phyloP scores from a whole-genome alignment of 1,284 basidiomycete genomes.

The Megacollybia platyphylla region DNA sequence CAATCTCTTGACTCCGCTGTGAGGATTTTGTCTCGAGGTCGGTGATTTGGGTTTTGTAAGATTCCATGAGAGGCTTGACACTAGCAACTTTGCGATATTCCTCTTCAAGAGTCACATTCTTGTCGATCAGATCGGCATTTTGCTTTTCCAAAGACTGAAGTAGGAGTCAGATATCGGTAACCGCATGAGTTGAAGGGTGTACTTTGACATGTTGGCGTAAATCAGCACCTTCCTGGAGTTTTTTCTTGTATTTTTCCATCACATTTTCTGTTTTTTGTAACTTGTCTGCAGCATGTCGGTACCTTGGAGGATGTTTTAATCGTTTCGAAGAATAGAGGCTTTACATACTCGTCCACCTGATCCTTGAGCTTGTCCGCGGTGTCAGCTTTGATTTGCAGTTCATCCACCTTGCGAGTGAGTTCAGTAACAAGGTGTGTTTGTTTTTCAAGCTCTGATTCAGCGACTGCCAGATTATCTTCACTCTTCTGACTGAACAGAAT shows the following conservation, averaged over 20 bases:
- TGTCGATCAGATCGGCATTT: constrained; percentile 85
- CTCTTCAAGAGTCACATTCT: constrained; percentile 82
- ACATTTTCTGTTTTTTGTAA: constrained; percentile 92
- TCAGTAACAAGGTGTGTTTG: constrained; percentile 58
- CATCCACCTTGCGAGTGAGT: constrained; percentile 68
- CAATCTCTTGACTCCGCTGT: constrained; percentile 55
- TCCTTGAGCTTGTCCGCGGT: constrained; percentile 78
- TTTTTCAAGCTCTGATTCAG: constrained; percentile 73
- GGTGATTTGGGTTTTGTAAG: constrained; percentile 81
- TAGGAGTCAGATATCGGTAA: constrained; percentile 3
- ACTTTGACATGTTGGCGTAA: constrained; percentile 81
- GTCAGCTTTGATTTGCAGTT: constrained; percentile 70
- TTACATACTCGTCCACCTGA: constrained; percentile 81
- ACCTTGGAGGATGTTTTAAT: constrained; percentile 28
- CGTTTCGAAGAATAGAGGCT: background rate
- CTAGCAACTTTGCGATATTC: constrained; percentile 80
- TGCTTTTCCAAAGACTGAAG: constrained; percentile 78
- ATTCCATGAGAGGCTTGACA: constrained; percentile 86
- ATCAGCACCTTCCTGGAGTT: constrained; percentile 88
- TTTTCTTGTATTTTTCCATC: constrained; percentile 98
- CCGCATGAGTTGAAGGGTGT: constrained; percentile 1
- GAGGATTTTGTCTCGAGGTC: constrained; percentile 69
- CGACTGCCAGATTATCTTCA: constrained; percentile 74
- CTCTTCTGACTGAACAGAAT: constrained; percentile 61
- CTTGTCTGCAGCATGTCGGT: constrained; percentile 82